Base-by-base conservation (phyloP, 2,329 filamentous ascomycete genomes). In the Fusarium graminum region DNA sequence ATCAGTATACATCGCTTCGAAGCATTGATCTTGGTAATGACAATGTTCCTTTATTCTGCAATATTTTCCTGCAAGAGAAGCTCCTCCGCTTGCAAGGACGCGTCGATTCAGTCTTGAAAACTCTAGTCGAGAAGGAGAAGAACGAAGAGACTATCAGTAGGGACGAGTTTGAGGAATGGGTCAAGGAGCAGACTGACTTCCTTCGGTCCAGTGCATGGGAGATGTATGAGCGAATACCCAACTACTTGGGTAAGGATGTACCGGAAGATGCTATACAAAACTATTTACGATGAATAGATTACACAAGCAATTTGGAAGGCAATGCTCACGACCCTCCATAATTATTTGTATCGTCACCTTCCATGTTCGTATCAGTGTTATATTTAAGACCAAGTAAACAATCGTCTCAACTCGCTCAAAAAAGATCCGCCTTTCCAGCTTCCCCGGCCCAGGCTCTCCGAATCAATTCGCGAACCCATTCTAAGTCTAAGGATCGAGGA, bases 1-100 rank as follows among this genome's bases (percentile, higher is more conserved):
- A 52, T 28, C 50, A 46, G 17, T 52, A 52, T 4, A 52, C 50
- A 11, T 52, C 50, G 2, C 50, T 52, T 29, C 50, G 50, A 2
- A 52, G 50, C 12, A 40, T 52, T 1, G 50, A 52, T 2, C 17
- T 52, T 3, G 41, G 19, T 4, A 52, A 52, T n/a, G 50, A 52
- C 9, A 7, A 52, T 29, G 26, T 52, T 14, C 50, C 50, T 10
- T 36, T 29, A 6, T 52, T 52, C 46, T 52, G 50, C 1, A 52
- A 52, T n/a, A 17, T 52, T 0, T 52, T 52, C 16, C 11, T 52
- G 10, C 50, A 52, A 6, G 50, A 52, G n/a, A 52, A 52, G 13
- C 19, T 52, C 6, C 2, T 52, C 0, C 32, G 50, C 6, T 26
- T 52, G 30, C 32, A 41, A 10, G 50, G 50, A 7, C 8, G 50